These are phyloP conservation scores for Dipteronia dyeriana DNA, from an alignment of 345 rosid species.

Conservation along the genomic window DNA sequence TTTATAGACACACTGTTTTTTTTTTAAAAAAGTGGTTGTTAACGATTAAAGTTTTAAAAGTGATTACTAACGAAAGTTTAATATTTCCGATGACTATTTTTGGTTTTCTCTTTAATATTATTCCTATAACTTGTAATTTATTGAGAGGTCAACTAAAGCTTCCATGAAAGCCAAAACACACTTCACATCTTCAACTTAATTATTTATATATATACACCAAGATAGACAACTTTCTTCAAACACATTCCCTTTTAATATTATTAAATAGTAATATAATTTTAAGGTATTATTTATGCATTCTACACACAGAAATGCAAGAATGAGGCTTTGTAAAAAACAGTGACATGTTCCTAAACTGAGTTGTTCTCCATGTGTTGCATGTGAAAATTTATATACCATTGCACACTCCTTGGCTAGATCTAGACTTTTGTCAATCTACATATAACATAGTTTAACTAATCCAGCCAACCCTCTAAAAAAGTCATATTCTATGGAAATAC, in stretches of 20 bases:
- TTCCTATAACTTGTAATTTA: too few relatives aligned
- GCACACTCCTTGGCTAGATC: not conserved
- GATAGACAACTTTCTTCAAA: not conserved
- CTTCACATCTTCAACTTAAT: too few relatives aligned
- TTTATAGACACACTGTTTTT: too few relatives aligned
- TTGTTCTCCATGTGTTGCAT: slow-evolving; percentile 26
- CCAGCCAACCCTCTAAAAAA: not conserved
- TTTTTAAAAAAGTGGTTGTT: too few relatives aligned
- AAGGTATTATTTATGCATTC: not conserved
- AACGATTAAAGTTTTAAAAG: too few relatives aligned
- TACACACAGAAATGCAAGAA: not conserved
- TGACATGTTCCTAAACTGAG: slow-evolving; percentile 10
- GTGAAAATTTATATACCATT: slow-evolving; percentile 13
- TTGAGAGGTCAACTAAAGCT: too few relatives aligned
- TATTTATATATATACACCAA: too few relatives aligned
- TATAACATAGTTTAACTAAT: not conserved
- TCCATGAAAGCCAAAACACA: too few relatives aligned
- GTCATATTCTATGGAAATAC: not conserved
- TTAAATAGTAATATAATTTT: too few relatives aligned
- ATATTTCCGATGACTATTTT: too few relatives aligned
- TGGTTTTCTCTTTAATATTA: too few relatives aligned
- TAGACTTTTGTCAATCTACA: not conserved
- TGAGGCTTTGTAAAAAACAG: not conserved
- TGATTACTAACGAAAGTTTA: too few relatives aligned
- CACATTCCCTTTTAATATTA: not conserved